These are phyloP conservation scores for Gnetum montanum DNA, from an alignment of 75 land plant genomes.

Conservation along the genomic window DNA sequence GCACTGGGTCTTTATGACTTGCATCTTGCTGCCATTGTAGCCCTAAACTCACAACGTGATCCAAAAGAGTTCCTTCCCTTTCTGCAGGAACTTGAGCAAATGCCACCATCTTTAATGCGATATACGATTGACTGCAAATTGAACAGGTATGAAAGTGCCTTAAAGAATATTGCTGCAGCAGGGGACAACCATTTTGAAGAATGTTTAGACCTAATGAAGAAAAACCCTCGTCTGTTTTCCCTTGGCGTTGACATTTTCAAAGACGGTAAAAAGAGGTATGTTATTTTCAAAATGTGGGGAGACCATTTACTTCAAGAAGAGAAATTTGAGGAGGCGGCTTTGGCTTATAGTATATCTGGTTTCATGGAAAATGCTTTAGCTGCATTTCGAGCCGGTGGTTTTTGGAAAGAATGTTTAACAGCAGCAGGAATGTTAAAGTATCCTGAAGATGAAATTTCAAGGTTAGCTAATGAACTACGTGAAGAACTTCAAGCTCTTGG, in stretches of 20 bases:
- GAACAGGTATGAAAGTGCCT: slow-evolving; percentile 70
- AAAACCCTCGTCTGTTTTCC: slow-evolving; percentile 72
- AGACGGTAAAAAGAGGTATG: slow-evolving; percentile 21
- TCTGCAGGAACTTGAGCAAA: slow-evolving; percentile 61
- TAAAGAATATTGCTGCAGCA: slow-evolving; percentile 60
- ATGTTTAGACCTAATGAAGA: slow-evolving; percentile 63
- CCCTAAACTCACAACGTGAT: slow-evolving; percentile 84
- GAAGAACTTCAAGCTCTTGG: slow-evolving; percentile 97
- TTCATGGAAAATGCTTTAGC: slow-evolving; percentile 70
- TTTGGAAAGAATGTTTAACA: slow-evolving; percentile 70
- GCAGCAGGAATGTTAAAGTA: slow-evolving; percentile 64
- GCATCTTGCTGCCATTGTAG: slow-evolving; percentile 95
- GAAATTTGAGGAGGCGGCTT: slow-evolving; percentile 85
- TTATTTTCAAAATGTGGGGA: slow-evolving; percentile 87
- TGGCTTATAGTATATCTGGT: slow-evolving; percentile 61
- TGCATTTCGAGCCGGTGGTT: slow-evolving; percentile 73
- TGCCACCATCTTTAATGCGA: slow-evolving; percentile 70
- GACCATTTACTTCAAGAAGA: slow-evolving; percentile 63
- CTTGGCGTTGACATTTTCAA: slow-evolving; percentile 55
- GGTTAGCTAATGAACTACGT: slow-evolving; percentile 71
- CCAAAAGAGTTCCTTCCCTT: slow-evolving; percentile 97
- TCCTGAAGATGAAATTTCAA: slow-evolving; percentile 28
- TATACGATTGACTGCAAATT: slow-evolving; percentile 81
- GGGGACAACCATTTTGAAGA: slow-evolving; percentile 65
- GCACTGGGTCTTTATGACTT: slow-evolving; percentile 96